Evolutionary conservation across 2,329 filamentous ascomycete genomes (phyloP).

Genomic region (Graphilbum fragrans): DNA sequence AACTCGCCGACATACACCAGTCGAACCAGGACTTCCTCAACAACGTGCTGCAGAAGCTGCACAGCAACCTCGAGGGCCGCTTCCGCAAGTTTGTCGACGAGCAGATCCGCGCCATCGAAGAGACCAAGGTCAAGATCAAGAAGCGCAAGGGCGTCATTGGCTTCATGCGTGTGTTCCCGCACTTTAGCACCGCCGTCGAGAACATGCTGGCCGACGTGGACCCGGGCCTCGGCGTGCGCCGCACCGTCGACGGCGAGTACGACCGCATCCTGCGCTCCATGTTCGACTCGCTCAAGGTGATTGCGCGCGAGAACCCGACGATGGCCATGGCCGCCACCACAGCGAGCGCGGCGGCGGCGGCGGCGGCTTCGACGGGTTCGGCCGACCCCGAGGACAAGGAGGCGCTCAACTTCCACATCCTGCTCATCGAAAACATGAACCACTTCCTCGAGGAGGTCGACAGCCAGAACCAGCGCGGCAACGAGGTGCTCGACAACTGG

Average conservation of each 20-base stretch:
- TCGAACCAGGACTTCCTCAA: constrained; percentile 89
- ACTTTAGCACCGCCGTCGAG: constrained; percentile 73
- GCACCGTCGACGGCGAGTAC: constrained; percentile 78
- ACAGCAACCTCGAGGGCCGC: constrained; percentile 58
- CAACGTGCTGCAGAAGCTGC: constrained; percentile 63
- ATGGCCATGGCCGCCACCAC: constrained; percentile 13
- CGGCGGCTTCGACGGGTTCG: constrained; percentile 17
- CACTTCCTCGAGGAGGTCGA: constrained; percentile 92
- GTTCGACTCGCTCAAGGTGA: constrained; percentile 95
- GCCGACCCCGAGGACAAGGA: constrained; percentile 79
- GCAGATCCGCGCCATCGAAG: constrained; percentile 89
- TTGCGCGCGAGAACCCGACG: constrained; percentile 57
- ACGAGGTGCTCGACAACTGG: constrained; percentile 74
- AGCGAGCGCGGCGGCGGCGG: neutral
- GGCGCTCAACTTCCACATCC: constrained; percentile 90
- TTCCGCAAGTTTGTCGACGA: constrained; percentile 89
- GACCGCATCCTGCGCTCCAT: constrained; percentile 82
- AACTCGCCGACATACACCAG: constrained; percentile 67
- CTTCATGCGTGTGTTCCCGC: constrained; percentile 87
- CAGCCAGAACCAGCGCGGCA: constrained; percentile 45
- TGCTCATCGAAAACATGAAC: constrained; percentile 98
- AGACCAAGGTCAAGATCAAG: constrained; percentile 98
- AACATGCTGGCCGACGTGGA: constrained; percentile 60
- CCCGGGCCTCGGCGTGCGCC: constrained; percentile 50
- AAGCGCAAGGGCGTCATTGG: constrained; percentile 94